Evolutionary conservation across 345 rosid species (phyloP), one percentile per base, ranked within the genome.

Genomic region (Jatropha curcas): DNA sequence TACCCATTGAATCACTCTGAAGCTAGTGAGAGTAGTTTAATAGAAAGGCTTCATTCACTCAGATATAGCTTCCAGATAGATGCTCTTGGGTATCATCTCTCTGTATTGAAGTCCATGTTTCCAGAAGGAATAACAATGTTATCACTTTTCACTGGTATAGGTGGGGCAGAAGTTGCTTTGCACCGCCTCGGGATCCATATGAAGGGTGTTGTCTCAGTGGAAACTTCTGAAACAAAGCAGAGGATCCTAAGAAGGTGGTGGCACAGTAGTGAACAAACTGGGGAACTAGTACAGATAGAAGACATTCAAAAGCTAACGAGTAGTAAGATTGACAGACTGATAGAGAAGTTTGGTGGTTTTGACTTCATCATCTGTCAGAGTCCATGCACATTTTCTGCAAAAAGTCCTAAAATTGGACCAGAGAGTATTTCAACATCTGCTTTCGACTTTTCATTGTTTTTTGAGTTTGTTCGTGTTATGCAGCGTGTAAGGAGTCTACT

Each of bases 11-110:
- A 87, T 76, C 90, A 92, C 87, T 87, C 97, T 0, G 67, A 83
- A 73, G 66, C 73, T 4, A 60, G 53, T 67, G 97, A 80, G 57
- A 68, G 12, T 63, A 81, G 82, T 62, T 70, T 72, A 59, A 52
- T 37, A 11, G 93, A 88, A 72, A 88, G 94, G 76, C 80, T 91
- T 64, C 82, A 82, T 70, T 62, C 79, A 27, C 87, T 95, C 52
- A 82, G 77, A 41, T 80, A 80, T 65, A 84, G 92, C 81, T 86
- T 91, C 79, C 99, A 95, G 82, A 88, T 88, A 27, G 98, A 95
- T 74, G 83, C 94, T 12, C 77, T 95, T 77, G 97, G 89, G 52
- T 92, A 85, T 78, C 93, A 92, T 85, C 88, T 95, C 64, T 95
- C 99, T 4, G 94, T 84, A 33, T 80, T 95, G 72, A 95, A 89